These are phyloP conservation scores for Lablab purpureus DNA, from an alignment of 306 rosid species.

Conservation along the genomic window DNA sequence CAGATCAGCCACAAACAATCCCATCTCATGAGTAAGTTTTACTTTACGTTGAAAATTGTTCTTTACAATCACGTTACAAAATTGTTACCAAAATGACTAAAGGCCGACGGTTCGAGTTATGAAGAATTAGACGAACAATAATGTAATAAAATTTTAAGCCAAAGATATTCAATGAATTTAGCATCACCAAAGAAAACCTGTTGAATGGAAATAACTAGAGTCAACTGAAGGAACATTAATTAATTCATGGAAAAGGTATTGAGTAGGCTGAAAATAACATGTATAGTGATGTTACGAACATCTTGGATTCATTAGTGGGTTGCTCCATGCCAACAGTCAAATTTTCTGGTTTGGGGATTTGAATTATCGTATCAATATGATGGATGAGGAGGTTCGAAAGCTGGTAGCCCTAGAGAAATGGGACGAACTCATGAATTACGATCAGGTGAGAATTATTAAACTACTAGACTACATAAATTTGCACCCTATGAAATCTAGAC, in stretches of 20 bases:
- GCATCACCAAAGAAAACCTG: not conserved
- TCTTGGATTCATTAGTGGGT: conserved; percentile 36
- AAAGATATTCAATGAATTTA: not conserved
- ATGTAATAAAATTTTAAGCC: not conserved
- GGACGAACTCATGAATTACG: conserved; percentile 74
- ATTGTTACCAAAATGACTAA: too few species aligned
- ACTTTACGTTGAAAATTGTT: not conserved
- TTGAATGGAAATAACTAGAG: not conserved
- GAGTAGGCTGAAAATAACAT: not conserved
- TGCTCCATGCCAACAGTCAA: conserved; percentile 66
- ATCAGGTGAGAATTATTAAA: conserved; percentile 72
- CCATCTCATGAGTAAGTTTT: conserved; percentile 87
- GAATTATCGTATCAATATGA: conserved; percentile 83
- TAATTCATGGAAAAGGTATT: not conserved
- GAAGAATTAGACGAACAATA: not conserved
- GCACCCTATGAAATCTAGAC: not conserved
- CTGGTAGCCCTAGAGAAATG: conserved; percentile 66
- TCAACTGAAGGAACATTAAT: not conserved
- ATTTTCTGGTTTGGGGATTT: conserved; percentile 97
- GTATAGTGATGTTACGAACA: conserved; percentile 10
- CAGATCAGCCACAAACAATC: conserved; percentile 83
- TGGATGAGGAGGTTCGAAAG: conserved; percentile 69
- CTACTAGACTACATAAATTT: conserved; percentile 24
- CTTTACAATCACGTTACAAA: too few species aligned
- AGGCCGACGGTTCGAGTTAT: not conserved